These are phyloP conservation scores for Alternaria sp. DNA, from an alignment of 2,329 filamentous ascomycete genomes.

Conservation along the genomic window DNA sequence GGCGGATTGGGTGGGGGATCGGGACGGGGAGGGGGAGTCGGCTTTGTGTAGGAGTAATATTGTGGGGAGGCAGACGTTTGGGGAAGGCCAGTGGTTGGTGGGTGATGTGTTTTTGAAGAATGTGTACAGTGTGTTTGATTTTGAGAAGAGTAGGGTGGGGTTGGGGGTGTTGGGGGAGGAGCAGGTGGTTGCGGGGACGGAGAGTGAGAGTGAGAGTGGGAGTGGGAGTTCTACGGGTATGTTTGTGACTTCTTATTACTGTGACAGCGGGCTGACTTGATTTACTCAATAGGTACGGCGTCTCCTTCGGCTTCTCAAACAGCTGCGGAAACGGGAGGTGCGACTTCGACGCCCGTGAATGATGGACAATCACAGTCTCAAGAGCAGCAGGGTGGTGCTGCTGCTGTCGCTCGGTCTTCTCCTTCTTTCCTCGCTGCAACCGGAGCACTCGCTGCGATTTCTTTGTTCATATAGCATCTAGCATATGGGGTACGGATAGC, in stretches of 20 bases:
- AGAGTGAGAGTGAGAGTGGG: conserved; percentile 5
- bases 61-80: conserved; percentile 73
- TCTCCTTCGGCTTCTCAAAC: conserved; percentile 11
- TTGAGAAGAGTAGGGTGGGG: conserved; percentile 71
- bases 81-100: conserved; percentile 73
- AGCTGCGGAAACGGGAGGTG: neutral
- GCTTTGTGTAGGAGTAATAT: conserved; percentile 71
- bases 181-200: conserved; percentile 3
- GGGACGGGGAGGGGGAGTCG: conserved; percentile 43
- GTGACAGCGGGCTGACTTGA: neutral
- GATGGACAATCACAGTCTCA: conserved; percentile 7
- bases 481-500: neutral
- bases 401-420: neutral
- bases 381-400: conserved; percentile 13
- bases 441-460: neutral
- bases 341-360: conserved; percentile 7
- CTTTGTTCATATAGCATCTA: conserved; percentile 14
- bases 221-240: conserved; percentile 8
- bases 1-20: conserved; percentile 73
- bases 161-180: conserved; percentile 43
- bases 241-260: conserved; percentile 8
- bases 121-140: conserved; percentile 86
- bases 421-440: neutral
- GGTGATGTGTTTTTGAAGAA: conserved; percentile 90
- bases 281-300: neutral